phyloP scores from a whole-genome alignment of 768 basidiomycete species.

The Nidularia sp. region DNA sequence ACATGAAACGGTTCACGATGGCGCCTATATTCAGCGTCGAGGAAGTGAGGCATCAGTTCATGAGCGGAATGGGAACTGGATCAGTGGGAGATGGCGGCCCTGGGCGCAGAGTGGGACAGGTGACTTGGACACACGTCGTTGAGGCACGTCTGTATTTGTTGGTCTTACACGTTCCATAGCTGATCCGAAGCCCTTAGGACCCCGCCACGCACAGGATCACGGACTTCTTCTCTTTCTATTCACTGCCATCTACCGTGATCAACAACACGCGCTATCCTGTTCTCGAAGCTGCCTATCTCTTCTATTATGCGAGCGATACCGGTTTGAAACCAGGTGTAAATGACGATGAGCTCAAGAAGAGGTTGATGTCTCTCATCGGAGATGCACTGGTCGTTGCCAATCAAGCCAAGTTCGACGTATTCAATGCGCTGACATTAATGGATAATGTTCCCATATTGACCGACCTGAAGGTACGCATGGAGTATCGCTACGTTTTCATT shows the following conservation, averaged over 20 bases:
- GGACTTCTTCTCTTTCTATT: constrained; percentile 97
- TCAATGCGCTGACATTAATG: constrained; percentile 94
- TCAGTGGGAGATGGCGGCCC: constrained; percentile 42
- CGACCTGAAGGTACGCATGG: constrained; percentile 68
- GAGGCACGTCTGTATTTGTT: constrained; percentile 52
- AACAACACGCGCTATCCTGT: constrained; percentile 62
- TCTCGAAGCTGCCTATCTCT: constrained; percentile 92
- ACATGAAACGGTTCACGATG: constrained; percentile 86
- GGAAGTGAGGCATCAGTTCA: constrained; percentile 83
- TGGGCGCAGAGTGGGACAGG: constrained; percentile 69
- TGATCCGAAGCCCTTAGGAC: constrained; percentile 44
- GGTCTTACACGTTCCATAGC: neutral
- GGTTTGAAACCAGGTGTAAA: constrained; percentile 63
- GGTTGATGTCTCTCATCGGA: constrained; percentile 66
- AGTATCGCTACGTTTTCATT: neutral
- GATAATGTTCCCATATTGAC: constrained; percentile 83
- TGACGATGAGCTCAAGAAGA: constrained; percentile 59
- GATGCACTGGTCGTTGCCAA: constrained; percentile 83
- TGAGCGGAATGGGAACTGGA: constrained; percentile 76
- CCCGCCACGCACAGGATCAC: constrained; percentile 80
- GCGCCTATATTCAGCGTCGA: constrained; percentile 67
- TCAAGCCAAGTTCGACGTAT: constrained; percentile 88
- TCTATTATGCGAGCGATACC: constrained; percentile 86
- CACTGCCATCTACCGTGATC: constrained; percentile 92
- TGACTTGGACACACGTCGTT: constrained; percentile 94